Base-by-base conservation (phyloP, 345 rosid species). In the Carallia pectinifolia region DNA sequence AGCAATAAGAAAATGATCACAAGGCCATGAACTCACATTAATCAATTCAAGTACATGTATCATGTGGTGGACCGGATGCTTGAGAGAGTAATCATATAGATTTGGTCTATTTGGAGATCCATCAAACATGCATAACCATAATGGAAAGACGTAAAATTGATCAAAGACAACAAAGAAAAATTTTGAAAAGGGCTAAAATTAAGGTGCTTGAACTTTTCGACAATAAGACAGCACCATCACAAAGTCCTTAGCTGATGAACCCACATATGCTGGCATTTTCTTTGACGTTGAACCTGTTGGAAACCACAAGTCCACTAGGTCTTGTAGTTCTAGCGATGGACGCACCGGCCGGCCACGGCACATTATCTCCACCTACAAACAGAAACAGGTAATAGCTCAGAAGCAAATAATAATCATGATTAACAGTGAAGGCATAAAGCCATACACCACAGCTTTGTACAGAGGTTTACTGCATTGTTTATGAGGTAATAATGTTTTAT, bases 171-270 rank as follows among this genome's bases (percentile, higher is more conserved):
- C 31, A 56, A 27, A 27, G 60, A 56, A 55, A 23, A 56, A 56
- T 19, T 30, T 23, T 23, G 23, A 23, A 33, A 13, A 9, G 6
- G 60, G 15, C 60, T 56, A 30, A 56, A 23, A 9, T 56, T 56
- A 56, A 30, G 60, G 23, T 56, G 66, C 74, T 61, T 71, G 62
- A 6, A 81, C 77, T 74, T 81, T 89, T 12, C 87, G 84, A 63
- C 87, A 78, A 76, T 89, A 89, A 3, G 68, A 80, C 68, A 91
- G 84, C 58, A 87, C 90, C 91, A 89, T 87, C 40, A 85, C 80
- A 64, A 82, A 89, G 53, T 85, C 95, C 79, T 87, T 81, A 6
- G 93, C 93, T 6, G 93, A 85, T 3, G 90, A 85, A 66, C 97
- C 97, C 36, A 84, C 37, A 1, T 71, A 65, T 40, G 87, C 84